phyloP scores from a whole-genome alignment of 192 early-diverging fungal genomes.

The Coemansia sp. region DNA sequence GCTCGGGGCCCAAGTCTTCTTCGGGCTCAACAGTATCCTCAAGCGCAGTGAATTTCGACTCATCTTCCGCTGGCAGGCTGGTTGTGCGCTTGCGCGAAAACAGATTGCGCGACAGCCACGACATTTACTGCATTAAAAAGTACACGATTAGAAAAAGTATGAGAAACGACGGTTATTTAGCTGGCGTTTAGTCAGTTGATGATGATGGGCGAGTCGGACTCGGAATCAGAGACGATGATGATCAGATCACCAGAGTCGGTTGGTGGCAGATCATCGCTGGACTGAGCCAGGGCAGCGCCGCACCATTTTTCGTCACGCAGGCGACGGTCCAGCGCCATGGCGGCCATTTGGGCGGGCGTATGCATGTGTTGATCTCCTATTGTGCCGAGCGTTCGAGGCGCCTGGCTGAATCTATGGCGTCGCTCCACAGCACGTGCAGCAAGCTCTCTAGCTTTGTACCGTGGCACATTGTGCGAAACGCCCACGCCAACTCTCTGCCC shows the following conservation, averaged over 20 bases:
- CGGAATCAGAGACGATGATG: constrained; percentile 32
- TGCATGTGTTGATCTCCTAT: background rate
- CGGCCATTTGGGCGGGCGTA: constrained; percentile 46
- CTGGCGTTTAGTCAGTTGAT: background rate
- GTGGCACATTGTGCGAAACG: constrained; percentile 24
- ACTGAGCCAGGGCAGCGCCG: constrained; percentile 15
- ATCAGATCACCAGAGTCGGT: background rate
- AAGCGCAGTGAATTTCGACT: background rate
- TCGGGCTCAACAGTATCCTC: background rate
- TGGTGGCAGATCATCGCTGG: constrained; percentile 9
- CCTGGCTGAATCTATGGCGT: constrained; percentile 17
- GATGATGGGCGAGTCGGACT: background rate
- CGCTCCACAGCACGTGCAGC: constrained; percentile 17
- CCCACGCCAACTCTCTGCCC: constrained; percentile 28
- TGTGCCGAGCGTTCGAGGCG: constrained; percentile 10
- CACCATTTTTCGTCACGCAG: constrained; percentile 44
- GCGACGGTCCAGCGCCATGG: constrained; percentile 33
- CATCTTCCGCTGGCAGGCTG: constrained; percentile 17
- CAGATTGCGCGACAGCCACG: constrained; percentile 10
- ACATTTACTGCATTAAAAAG: constrained; percentile 1
- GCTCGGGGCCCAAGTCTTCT: constrained; percentile 6
- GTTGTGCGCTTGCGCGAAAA: constrained; percentile 6
- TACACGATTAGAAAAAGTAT: background rate
- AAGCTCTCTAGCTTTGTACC: constrained; percentile 20
- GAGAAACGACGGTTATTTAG: background rate